Conservation (phyloP, 2,329 filamentous ascomycete species). For the Erysiphe neolycopersici region DNA sequence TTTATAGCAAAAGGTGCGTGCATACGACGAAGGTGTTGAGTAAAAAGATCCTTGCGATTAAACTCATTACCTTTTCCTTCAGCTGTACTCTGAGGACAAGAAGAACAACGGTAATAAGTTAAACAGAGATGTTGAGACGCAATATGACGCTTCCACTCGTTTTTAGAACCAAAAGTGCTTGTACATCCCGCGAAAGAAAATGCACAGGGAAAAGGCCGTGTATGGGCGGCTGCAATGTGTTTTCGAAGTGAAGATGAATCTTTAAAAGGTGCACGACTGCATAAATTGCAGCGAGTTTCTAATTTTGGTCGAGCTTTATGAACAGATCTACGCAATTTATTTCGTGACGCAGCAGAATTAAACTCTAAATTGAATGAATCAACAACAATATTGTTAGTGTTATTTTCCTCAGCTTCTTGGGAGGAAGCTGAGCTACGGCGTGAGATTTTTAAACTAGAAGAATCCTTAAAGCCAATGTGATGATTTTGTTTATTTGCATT, state of each 20-base stretch:
- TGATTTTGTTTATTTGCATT: slow-evolving; percentile 11
- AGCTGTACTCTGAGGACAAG: slow-evolving; percentile 25
- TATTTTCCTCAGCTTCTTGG: slow-evolving; percentile 16
- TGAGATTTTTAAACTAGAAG: slow-evolving; percentile 11
- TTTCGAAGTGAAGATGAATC: slow-evolving; percentile 38
- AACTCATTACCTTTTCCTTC: slow-evolving; percentile 43
- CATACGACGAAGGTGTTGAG: slow-evolving; percentile 84
- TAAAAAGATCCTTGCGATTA: slow-evolving; percentile 89
- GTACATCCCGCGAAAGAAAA: slow-evolving; percentile 63
- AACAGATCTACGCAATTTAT: slow-evolving; percentile 12
- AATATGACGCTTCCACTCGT: slow-evolving; percentile 95
- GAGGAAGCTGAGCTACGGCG: slow-evolving; percentile 19
- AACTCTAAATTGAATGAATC: slow-evolving; percentile 11
- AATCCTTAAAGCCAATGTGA: slow-evolving; percentile 11
- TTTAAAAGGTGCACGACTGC: slow-evolving; percentile 38
- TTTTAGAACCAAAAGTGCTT: slow-evolving; percentile 73
- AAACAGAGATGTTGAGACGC: slow-evolving; percentile 63
- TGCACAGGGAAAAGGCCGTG: slow-evolving; percentile 56
- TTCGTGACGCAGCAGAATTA: slow-evolving; percentile 12
- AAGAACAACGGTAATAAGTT: slow-evolving; percentile 35
- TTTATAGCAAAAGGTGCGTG: slow-evolving; percentile 46
- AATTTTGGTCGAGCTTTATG: slow-evolving; percentile 21
- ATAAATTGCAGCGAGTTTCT: slow-evolving; percentile 32
- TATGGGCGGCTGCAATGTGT: slow-evolving; percentile 41
- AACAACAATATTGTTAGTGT: slow-evolving; percentile 15